phyloP scores from a whole-genome alignment of 2,329 filamentous ascomycete genomes.

The Diplodia intermedia region DNA sequence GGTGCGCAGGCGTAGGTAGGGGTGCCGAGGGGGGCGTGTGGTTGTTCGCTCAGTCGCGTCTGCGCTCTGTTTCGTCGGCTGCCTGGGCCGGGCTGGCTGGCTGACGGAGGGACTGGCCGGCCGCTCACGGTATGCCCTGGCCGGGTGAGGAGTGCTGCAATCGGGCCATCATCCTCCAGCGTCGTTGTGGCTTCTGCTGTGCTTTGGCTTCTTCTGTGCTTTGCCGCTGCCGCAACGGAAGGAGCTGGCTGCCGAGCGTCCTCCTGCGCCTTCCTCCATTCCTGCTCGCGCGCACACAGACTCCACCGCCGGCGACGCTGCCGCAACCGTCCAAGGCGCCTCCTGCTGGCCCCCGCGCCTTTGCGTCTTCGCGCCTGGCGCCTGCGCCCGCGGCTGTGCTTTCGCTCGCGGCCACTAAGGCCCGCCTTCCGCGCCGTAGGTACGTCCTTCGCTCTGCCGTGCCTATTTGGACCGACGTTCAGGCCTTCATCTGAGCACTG shows the following conservation, averaged over 20 bases:
- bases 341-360: constrained; percentile 18
- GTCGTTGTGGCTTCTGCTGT: not conserved
- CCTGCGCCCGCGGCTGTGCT: not conserved
- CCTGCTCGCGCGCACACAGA: not conserved
- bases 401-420: not conserved
- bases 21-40: not conserved
- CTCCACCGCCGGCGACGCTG: constrained; percentile 8
- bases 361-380: not conserved
- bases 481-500: too few species aligned
- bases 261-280: not conserved
- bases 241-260: not conserved
- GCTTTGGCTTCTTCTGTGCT: not conserved
- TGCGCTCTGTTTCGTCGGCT: not conserved
- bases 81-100: not conserved
- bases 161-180: not conserved
- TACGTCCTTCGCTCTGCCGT: not conserved
- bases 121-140: too few species aligned
- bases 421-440: not conserved
- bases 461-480: too few species aligned
- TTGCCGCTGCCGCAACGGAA: constrained; percentile 1
- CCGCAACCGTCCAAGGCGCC: constrained; percentile 12
- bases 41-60: not conserved
- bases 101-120: not conserved
- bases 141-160: not conserved
- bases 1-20: not conserved